These are phyloP conservation scores for Plantago coronopus DNA, from an alignment of 305 asterid genomes.

Conservation along the genomic window DNA sequence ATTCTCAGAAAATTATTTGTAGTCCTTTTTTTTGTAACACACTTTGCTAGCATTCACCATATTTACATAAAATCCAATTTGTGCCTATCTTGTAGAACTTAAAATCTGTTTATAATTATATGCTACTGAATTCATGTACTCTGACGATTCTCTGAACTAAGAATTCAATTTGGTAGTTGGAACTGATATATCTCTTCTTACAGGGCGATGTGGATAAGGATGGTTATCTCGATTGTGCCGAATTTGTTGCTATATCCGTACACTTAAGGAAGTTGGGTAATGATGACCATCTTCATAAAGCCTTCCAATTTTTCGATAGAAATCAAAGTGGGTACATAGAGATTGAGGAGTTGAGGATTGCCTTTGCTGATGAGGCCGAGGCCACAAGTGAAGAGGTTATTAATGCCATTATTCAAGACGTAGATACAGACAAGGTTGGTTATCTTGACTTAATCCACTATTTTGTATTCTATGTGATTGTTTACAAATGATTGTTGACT, in stretches of 20 bases:
- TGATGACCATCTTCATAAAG: constrained; percentile 49
- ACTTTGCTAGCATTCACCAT: too few relatives aligned
- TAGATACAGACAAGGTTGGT: constrained; percentile 74
- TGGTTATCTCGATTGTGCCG: constrained; percentile 46
- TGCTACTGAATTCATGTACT: too few relatives aligned
- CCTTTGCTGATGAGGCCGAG: constrained; percentile 53
- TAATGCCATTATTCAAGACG: constrained; percentile 69
- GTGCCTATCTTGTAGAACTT: too few relatives aligned
- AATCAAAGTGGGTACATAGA: constrained; percentile 48
- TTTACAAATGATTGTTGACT: background rate
- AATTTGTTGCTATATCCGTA: constrained; percentile 54
- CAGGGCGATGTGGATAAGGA: constrained; percentile 59
- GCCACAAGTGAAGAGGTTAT: constrained; percentile 53
- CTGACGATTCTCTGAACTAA: background rate
- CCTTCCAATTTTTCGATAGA: constrained; percentile 46
- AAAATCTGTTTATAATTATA: too few relatives aligned
- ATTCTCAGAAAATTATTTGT: too few relatives aligned
- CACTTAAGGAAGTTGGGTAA: constrained; percentile 44
- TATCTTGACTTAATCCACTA: constrained; percentile 2
- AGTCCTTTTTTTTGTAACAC: too few relatives aligned
- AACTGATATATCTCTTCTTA: constrained; percentile 1
- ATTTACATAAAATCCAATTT: too few relatives aligned
- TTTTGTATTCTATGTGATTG: too few relatives aligned
- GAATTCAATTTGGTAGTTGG: background rate
- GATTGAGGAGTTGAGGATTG: constrained; percentile 50